A percentile compares a stretch with the other conserved stretches of the same genome.
These are phyloP conservation scores for Cryptosporidium bovis DNA, from an alignment of 169 alveolate species.

Conservation along the genomic window DNA sequence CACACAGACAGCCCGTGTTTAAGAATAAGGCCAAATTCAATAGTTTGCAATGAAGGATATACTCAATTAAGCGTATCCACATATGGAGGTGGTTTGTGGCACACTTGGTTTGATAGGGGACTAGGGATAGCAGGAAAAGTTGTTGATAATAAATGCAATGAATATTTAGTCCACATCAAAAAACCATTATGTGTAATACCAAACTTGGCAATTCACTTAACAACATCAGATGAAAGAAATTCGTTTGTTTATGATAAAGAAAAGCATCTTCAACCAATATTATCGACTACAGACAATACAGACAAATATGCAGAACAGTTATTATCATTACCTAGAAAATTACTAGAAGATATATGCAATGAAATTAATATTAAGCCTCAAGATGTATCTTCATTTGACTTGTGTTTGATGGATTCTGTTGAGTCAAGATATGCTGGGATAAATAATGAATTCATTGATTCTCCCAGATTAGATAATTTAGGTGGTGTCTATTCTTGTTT, in stretches of 20 bases:
- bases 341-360: slow-evolving; percentile 74
- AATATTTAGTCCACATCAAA: slow-evolving; percentile 86
- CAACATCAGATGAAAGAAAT: slow-evolving; percentile 86
- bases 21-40: slow-evolving; percentile 91
- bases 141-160: slow-evolving; percentile 86
- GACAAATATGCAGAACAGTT: slow-evolving; percentile 39
- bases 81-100: slow-evolving; percentile 98
- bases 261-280: slow-evolving; percentile 89
- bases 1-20: slow-evolving; percentile 97
- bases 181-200: slow-evolving; percentile 93
- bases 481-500: slow-evolving; percentile 90
- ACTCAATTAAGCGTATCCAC: slow-evolving; percentile 89
- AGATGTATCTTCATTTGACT: slow-evolving; percentile 83
- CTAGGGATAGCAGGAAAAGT: slow-evolving; percentile 95
- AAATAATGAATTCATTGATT: slow-evolving; percentile 93
- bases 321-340: slow-evolving; percentile 49
- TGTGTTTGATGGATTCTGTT: slow-evolving; percentile 91
- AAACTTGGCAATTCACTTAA: slow-evolving; percentile 94
- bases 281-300: slow-evolving; percentile 29
- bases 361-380: slow-evolving; percentile 68
- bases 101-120: slow-evolving; percentile 98
- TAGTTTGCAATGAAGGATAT: slow-evolving; percentile 84
- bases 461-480: slow-evolving; percentile 94
- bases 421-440: slow-evolving; percentile 92
- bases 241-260: slow-evolving; percentile 87